Base-by-base conservation (phyloP, 495 filamentous ascomycete species). In the Amorphotheca resinae region DNA sequence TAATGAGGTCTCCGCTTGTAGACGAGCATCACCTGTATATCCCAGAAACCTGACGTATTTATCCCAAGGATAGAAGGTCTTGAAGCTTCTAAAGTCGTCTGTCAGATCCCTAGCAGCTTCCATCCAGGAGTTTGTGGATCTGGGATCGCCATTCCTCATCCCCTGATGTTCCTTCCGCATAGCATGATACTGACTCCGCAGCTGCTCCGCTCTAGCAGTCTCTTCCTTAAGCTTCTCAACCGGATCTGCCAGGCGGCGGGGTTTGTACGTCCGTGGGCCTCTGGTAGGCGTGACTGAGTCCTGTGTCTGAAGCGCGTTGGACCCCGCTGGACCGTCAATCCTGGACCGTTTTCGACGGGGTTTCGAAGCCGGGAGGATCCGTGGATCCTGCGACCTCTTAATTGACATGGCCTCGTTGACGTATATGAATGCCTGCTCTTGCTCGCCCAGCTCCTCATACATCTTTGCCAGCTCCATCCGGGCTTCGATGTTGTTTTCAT, bases 391-490 rank as follows among this genome's bases (percentile, higher is more conserved):
- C 28, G 18, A 42, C 46, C 46, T 64, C 34, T 38, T 39, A n/a
- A 89, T 61, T 22, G 71, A 59, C 42, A 88, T 69, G 5, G 82
- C 77, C 56, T 91, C 79, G 37, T 80, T 77, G 39, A 84, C 76
- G 28, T 78, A 75, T 28, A 79, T 73, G 44, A 82, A 71, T 0
- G 87, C 87, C 49, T 87, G 72, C 43, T 82, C 76, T 15, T 69
- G 70, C 61, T 79, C 73, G 35, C 73, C 71, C 20, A 74, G 68
- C 15, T 70, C 70, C 54, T 91, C 83, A 54, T 86, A 93, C 54
- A 94, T 73, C 49, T 79, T 83, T 7, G 82, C 85, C 12, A 95
- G 66, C 47, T 80, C 67, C 11, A 82, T 74, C 34, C 84, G 78
- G 11, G 79, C 80, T 39, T 87, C 77, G 37, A 83, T 72, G 45